Evolutionary conservation across 345 rosid genomes (phyloP), one percentile per base, ranked within the genome.

Genomic region (Pelargonium nanum): DNA sequence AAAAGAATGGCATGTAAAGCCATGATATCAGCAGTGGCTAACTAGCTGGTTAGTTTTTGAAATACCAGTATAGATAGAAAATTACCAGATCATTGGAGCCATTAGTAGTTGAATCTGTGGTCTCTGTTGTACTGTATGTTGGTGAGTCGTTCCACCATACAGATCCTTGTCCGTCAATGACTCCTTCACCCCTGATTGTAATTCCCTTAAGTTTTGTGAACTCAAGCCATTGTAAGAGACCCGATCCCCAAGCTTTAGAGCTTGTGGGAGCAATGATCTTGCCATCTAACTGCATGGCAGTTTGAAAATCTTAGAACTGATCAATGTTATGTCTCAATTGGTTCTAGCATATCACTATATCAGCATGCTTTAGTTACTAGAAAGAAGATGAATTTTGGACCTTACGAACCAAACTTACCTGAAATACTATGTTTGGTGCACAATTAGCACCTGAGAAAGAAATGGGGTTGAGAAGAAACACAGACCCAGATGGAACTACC

Each of bases 111-210:
- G 24, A 24, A 55, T 64, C 70, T 30, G 79, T 60, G 50, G 61
- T 72, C 22, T 70, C 75, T 26, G 64, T 62, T 12, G 78, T 70
- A 63, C 57, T 58, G 40, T 69, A 68, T 25, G 70, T 24, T 24
- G 85, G 77, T 16, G 56, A 69, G 67, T 75, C 67, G 16, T 81
- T 71, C 98, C 96, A 88, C 96, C 96, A 86, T 52, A 79, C 87
- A 0, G 90, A 81, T 65, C 97, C 96, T 72, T 68, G 81, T 23
- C 97, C 97, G 53, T 91, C 97, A n/a, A 91, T 78, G 20, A 63
- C 68, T 34, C 97, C 97, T 72, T 81, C 77, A 22, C 97, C 96
- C 65, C 19, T 72, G 26, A 91, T 56, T 55, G 85, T 79, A 68
- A 91, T 77, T 56, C 83, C 81, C 32, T 65, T 48, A 4, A 91